phyloP scores from a whole-genome alignment of 2,329 filamentous ascomycete species.

The Talaromyces atroroseus region DNA sequence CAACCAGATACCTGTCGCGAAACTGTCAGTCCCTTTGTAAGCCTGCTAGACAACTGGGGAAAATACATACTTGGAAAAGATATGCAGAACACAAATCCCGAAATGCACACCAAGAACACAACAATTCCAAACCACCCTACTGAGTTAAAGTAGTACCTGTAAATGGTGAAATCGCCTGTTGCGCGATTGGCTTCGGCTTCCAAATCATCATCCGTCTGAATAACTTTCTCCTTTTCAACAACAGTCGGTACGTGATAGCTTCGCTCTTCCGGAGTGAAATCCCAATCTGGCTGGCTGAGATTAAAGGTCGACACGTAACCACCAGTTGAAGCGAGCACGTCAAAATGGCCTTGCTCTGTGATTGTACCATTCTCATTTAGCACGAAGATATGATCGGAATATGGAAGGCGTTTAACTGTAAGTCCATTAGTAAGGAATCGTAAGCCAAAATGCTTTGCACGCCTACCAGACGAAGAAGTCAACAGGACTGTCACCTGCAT shows the following conservation, averaged over 20 bases:
- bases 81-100: constrained; percentile 36
- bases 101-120: constrained; percentile 34
- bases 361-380: constrained; percentile 35
- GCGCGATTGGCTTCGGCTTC: constrained; percentile 26
- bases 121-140: constrained; percentile 33
- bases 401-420: constrained; percentile 36
- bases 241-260: constrained; percentile 10
- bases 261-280: constrained; percentile 18
- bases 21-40: neutral
- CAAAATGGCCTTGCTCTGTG: constrained; percentile 38
- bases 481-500: constrained; percentile 13
- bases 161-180: constrained; percentile 40
- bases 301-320: constrained; percentile 40
- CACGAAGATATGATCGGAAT: constrained; percentile 39
- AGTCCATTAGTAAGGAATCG: neutral
- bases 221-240: constrained; percentile 7
- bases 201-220: constrained; percentile 16
- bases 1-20: constrained; percentile 32
- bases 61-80: constrained; percentile 32
- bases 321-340: constrained; percentile 28
- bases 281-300: constrained; percentile 28
- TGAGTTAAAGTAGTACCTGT: constrained; percentile 35
- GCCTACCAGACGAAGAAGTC: constrained; percentile 15
- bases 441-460: neutral
- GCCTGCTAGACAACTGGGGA: neutral